Base-by-base conservation (phyloP, 73 alveolate species). In the Strombidium stylifer region DNA sequence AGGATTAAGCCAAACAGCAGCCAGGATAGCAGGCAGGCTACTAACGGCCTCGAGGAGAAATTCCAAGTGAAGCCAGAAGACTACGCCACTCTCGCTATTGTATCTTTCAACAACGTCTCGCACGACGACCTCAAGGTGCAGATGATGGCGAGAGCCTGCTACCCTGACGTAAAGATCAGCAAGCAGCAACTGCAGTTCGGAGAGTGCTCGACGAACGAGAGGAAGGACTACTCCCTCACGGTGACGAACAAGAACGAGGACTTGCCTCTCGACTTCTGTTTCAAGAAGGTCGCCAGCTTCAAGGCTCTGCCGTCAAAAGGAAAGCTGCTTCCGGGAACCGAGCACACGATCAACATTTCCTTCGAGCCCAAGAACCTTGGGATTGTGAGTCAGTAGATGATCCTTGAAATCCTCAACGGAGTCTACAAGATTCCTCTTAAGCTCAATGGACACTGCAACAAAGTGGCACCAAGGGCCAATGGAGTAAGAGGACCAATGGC, bases 311-410 rank as follows among this genome's bases (percentile, higher is more conserved):
- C 99, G 25, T 62, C 82, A 18, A 75, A 57, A 57, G 97, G 97
- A 14, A 87, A 77, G 6, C 72, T 95, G 37, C 54, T 85, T 34
- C 98, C 98, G 27, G 94, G 86, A 0, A 89, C 94, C 21, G 90
- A 89, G 77, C 79, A 88, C 46, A 68, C 97, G 15, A 81, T 95
- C 36, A 90, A 89, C 57, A 89, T 95, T 8, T 84, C 93, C 62
- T 95, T 95, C 52, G 94, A 84, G 70, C 98, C 99, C 7, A 94
- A 93, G 81, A 90, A 90, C 60, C 74, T 93, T 30, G 99, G 99
- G 3, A 82, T 87, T 59, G 93, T 93, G 87, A 81, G 85, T 8
- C 52, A 84, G 34, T 71, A 60, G 19, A 74, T 95, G 72, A 64
- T 70, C 26, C 73, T 94, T 58, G 89, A 84, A 61, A 73, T 93